These are phyloP conservation scores for Inonotus obliquus DNA, from an alignment of 1,284 basidiomycete species.

Conservation along the genomic window DNA sequence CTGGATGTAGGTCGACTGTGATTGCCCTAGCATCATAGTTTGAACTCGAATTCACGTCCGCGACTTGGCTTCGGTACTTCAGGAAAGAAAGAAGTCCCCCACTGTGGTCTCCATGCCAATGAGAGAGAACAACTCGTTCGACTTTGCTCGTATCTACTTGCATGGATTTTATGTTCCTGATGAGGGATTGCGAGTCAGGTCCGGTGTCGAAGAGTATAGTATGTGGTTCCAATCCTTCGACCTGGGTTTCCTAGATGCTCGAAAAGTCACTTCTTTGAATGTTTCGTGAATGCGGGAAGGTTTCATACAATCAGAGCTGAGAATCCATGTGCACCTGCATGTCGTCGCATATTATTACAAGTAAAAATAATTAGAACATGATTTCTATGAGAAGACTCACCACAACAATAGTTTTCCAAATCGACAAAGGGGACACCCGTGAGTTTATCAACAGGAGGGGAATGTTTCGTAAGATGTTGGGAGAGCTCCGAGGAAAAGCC, in stretches of 20 bases:
- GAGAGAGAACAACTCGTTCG: constrained; percentile 65
- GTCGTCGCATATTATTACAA: too few species aligned
- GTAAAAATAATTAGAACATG: too few species aligned
- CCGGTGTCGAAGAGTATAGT: constrained; percentile 76
- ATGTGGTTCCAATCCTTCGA: constrained; percentile 40
- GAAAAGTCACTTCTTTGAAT: background rate
- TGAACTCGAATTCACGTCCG: background rate
- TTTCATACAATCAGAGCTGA: constrained; percentile 54
- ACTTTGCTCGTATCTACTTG: constrained; percentile 49
- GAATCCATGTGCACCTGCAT: constrained; percentile 74
- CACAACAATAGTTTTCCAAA: constrained; percentile 75
- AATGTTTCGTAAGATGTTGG: constrained; percentile 51
- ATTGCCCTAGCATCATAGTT: constrained; percentile 31
- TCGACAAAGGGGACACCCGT: constrained; percentile 65
- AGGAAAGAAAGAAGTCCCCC: constrained; percentile 66
- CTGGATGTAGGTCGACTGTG: constrained; percentile 69
- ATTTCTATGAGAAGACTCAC: constrained; percentile 32
- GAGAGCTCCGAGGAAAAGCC: constrained; percentile 72
- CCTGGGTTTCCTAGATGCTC: constrained; percentile 46
- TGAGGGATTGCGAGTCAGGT: constrained; percentile 67
- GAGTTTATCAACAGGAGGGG: constrained; percentile 44
- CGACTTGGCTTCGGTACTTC: constrained; percentile 32
- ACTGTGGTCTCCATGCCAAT: constrained; percentile 84
- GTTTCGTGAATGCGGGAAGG: background rate
- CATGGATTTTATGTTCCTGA: constrained; percentile 64